Evolutionary conservation across 192 early-diverging fungal genomes (phyloP), one percentile per base, ranked within the genome.

Genomic region (Thamnidium elegans): DNA sequence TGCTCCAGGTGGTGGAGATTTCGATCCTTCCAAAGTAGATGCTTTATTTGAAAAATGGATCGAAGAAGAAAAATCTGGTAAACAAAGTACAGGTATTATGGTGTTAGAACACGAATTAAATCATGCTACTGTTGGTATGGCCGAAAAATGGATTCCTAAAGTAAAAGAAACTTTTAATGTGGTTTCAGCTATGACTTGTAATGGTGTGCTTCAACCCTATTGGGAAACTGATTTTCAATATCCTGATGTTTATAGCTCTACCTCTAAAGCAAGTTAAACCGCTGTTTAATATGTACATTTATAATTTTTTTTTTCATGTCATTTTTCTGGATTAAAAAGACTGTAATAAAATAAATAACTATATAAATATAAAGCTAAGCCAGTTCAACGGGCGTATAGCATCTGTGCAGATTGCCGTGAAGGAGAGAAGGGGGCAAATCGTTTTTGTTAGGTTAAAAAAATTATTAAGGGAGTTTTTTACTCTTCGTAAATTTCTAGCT

Each of bases 71-170:
- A 54, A 67, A 20, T 48, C 62, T 7, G 61, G 56, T 19, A 65
- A 17, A 11, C 39, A 67, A 26, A 65, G 32, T 36, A 23, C 14
- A 7, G 54, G 69, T 31, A 67, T 65, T 32, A 66, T 79, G 43
- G 68, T 69, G 4, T 51, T 79, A 53, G 67, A 76, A 31, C 77
- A 79, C 55, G 74, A 79, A 59, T 48, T 81, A 34, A 77, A 66
- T 17, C 63, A 73, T 32, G 65, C 65, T 15, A 79, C 80, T 0
- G 64, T 77, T 23, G 43, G 6, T 9, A 45, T 81, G 72, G 66
- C 80, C 32, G 71, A 73, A 46, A 77, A 64, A 1, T 67, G 78
- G 73, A 68, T 81, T 14, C 72, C 75, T 58, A 53, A 43, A 15
- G 44, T 78, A 11, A 65, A 78, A 20, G 26, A 66, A 46, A 20